These are phyloP conservation scores for Ramularia collo-cygni DNA, from an alignment of 2,329 filamentous ascomycete genomes.

Conservation along the genomic window DNA sequence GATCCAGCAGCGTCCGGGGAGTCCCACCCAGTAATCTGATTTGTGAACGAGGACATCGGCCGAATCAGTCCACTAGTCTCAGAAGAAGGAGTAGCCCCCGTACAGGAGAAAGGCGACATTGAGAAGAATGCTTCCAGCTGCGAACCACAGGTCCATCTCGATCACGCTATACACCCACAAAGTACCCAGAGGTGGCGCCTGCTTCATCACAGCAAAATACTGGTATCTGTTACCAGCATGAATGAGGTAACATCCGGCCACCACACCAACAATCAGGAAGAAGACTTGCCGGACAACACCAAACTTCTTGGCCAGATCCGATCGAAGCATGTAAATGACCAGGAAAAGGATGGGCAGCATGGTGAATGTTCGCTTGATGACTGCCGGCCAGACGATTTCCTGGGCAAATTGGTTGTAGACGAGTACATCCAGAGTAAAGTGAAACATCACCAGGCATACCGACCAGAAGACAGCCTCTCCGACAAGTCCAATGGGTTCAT, in stretches of 20 bases:
- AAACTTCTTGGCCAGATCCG: slow-evolving; percentile 36
- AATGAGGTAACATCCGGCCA: slow-evolving; percentile 70
- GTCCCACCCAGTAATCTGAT: too few species aligned
- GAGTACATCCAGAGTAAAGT: slow-evolving; percentile 72
- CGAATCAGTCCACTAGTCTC: slow-evolving; percentile 4
- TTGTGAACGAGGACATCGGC: too few species aligned
- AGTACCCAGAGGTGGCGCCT: slow-evolving; percentile 78
- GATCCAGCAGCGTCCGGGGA: too few species aligned
- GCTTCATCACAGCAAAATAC: slow-evolving; percentile 88
- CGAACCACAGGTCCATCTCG: slow-evolving; percentile 68
- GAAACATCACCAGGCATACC: slow-evolving; percentile 60
- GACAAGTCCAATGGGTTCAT: slow-evolving; percentile 40
- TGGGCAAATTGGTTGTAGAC: slow-evolving; percentile 73
- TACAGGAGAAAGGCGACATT: slow-evolving; percentile 49
- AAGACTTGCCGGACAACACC: slow-evolving; percentile 42
- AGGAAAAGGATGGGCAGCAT: slow-evolving; percentile 40
- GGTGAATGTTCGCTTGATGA: slow-evolving; percentile 46
- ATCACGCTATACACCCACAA: slow-evolving; percentile 91
- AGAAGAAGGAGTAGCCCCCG: slow-evolving; percentile 42
- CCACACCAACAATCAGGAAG: slow-evolving; percentile 57
- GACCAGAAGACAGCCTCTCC: slow-evolving; percentile 44
- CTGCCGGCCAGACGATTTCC: slow-evolving; percentile 53
- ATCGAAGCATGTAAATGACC: slow-evolving; percentile 39
- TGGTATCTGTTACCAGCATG: slow-evolving; percentile 70
- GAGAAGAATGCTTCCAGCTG: slow-evolving; percentile 48